These are phyloP conservation scores for Lobosporangium transversale DNA, from an alignment of 192 early-diverging fungal genomes.

Conservation along the genomic window DNA sequence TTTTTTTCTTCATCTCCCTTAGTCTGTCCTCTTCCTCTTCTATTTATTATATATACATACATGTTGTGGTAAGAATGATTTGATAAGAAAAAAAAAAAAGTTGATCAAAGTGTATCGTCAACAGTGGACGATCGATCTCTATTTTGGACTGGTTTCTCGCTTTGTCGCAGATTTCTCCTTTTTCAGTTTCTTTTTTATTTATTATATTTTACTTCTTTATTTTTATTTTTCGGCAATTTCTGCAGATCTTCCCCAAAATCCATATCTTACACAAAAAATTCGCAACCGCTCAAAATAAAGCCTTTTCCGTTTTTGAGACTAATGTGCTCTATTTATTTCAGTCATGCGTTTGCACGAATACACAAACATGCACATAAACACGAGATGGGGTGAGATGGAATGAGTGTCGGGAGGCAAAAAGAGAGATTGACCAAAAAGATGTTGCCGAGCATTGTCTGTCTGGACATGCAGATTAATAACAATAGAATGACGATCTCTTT, in stretches of 20 bases:
- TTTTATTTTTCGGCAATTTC: background rate
- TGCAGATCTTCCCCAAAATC: background rate
- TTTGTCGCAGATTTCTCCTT: background rate
- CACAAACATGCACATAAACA: no score
- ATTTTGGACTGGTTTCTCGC: background rate
- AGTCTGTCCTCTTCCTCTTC: background rate
- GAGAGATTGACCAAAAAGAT: background rate
- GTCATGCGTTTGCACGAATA: no score
- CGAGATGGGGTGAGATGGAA: background rate
- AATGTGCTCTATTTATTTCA: no score
- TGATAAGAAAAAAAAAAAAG: no score
- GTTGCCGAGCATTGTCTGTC: background rate
- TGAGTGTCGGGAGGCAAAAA: background rate
- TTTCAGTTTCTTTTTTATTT: background rate
- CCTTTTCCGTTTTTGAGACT: background rate
- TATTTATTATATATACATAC: background rate
- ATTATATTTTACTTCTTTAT: background rate
- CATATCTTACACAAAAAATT: no score
- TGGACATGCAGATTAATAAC: background rate
- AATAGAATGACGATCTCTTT: background rate
- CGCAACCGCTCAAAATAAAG: background rate
- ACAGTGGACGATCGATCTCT: no score
- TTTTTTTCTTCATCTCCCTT: background rate
- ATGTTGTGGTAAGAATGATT: no score
- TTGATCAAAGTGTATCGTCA: no score